A percentile compares a stretch with the other conserved stretches of the same genome.
phyloP scores from a whole-genome alignment of 495 filamentous ascomycete genomes.

The Neurospora sp. region DNA sequence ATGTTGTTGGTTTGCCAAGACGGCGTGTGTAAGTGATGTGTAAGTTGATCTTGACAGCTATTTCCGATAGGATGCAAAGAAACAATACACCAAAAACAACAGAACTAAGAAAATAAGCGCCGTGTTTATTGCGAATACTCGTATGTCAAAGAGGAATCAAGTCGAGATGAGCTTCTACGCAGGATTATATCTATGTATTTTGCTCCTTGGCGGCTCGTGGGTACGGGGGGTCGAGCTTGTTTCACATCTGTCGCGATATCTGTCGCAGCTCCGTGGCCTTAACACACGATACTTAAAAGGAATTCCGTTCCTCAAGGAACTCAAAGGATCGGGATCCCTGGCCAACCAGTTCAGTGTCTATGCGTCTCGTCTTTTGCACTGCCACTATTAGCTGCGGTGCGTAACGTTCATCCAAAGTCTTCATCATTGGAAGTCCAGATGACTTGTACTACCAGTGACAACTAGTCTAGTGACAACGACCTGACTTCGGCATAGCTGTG shows the following conservation, averaged over 20 bases:
- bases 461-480: background rate
- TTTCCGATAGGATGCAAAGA: background rate
- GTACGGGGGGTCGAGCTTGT: background rate
- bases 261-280: background rate
- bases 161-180: too few species aligned
- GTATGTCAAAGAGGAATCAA: background rate
- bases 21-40: background rate
- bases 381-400: background rate
- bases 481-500: background rate
- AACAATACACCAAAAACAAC: background rate
- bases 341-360: background rate
- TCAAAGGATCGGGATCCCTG: background rate
- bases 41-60: background rate
- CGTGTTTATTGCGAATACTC: background rate
- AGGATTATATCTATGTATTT: background rate
- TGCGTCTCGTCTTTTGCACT: background rate
- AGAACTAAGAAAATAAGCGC: background rate
- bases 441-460: background rate
- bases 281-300: background rate
- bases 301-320: background rate
- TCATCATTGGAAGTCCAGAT: background rate
- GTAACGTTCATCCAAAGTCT: background rate
- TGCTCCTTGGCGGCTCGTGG: background rate
- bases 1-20: background rate
- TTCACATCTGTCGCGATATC: background rate